phyloP scores from a whole-genome alignment of 2,329 filamentous ascomycete species.

The Aureobasidium sp. region DNA sequence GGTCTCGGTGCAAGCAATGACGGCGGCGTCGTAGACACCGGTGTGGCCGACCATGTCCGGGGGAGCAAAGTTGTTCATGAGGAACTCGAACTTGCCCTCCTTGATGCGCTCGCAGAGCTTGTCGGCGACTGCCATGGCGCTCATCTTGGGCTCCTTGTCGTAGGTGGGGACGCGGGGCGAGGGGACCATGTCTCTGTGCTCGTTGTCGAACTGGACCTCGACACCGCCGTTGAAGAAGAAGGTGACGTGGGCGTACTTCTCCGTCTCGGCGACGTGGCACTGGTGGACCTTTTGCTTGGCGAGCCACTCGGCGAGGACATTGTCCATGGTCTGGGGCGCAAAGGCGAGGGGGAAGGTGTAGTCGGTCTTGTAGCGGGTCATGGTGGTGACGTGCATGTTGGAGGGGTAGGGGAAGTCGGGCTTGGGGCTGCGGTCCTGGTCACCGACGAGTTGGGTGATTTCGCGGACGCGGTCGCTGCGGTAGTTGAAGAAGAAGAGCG shows the following conservation, averaged over 20 bases:
- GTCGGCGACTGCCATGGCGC: constrained; percentile 78
- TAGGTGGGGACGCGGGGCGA: constrained; percentile 96
- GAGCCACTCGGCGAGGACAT: constrained; percentile 96
- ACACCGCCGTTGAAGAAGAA: constrained; percentile 99
- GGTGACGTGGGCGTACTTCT: constrained; percentile 98
- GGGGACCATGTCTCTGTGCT: constrained; percentile 87
- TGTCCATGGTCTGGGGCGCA: constrained; percentile 89
- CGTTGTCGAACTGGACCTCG: constrained; percentile 89
- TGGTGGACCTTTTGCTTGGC: constrained; percentile 84
- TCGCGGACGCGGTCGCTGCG: constrained; percentile 95
- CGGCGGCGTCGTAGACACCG: constrained; percentile 90
- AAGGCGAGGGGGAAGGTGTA: constrained; percentile 91
- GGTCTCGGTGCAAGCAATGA: constrained; percentile 75
- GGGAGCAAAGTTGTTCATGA: constrained; percentile 99
- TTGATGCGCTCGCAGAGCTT: constrained; percentile 82
- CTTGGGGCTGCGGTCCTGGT: constrained; percentile 81
- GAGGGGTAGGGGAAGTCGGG: constrained; percentile 93
- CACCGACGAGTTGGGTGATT: constrained; percentile 88
- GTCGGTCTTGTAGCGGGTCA: constrained; percentile 97
- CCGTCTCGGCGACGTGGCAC: constrained; percentile 95
- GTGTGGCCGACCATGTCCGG: constrained; percentile 99
- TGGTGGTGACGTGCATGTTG: constrained; percentile 80
- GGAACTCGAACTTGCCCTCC: constrained; percentile 83
- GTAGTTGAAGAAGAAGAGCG: constrained; percentile 99
- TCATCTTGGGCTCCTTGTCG: constrained; percentile 93